Percentiles rank a stretch among this genome's conserved stretches.
These are phyloP conservation scores for Apiotrichum porosum DNA, from an alignment of 1,284 basidiomycete genomes.

Conservation along the genomic window DNA sequence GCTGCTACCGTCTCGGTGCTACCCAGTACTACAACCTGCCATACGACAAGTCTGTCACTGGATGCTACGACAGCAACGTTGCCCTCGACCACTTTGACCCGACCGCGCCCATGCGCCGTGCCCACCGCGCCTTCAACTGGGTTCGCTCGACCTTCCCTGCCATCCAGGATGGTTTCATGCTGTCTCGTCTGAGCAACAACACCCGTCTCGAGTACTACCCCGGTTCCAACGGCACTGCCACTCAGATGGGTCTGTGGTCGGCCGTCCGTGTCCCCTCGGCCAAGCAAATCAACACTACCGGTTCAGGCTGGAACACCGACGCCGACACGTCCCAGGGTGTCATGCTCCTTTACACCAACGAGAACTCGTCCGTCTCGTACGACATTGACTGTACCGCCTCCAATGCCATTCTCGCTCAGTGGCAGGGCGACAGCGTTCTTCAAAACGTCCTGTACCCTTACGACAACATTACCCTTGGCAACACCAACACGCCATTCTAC, in stretches of 20 bases:
- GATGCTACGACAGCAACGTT: conserved; percentile 82
- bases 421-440: conserved; percentile 57
- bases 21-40: conserved; percentile 87
- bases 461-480: conserved; percentile 64
- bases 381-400: conserved; percentile 56
- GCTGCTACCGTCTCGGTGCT: conserved; percentile 82
- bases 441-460: conserved; percentile 76
- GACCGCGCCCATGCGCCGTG: conserved; percentile 67
- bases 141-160: conserved; percentile 64
- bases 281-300: conserved; percentile 53
- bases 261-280: conserved; percentile 59
- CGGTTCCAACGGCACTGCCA: conserved; percentile 70
- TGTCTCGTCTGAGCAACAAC: conserved; percentile 75
- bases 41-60: conserved; percentile 66
- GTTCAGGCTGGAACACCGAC: conserved; percentile 32
- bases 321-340: conserved; percentile 58
- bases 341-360: conserved; percentile 78
- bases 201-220: conserved; percentile 69
- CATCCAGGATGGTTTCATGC: conserved; percentile 76
- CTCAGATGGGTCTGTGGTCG: conserved; percentile 83
- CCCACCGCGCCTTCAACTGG: conserved; percentile 67
- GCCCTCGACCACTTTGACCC: conserved; percentile 88
- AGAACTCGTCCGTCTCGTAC: conserved; percentile 67
- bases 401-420: conserved; percentile 75
- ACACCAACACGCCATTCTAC: conserved; percentile 63